Evolutionary conservation across 306 rosid genomes (phyloP), one percentile per base, ranked within the genome.

Genomic region (Vigna unguiculata): DNA sequence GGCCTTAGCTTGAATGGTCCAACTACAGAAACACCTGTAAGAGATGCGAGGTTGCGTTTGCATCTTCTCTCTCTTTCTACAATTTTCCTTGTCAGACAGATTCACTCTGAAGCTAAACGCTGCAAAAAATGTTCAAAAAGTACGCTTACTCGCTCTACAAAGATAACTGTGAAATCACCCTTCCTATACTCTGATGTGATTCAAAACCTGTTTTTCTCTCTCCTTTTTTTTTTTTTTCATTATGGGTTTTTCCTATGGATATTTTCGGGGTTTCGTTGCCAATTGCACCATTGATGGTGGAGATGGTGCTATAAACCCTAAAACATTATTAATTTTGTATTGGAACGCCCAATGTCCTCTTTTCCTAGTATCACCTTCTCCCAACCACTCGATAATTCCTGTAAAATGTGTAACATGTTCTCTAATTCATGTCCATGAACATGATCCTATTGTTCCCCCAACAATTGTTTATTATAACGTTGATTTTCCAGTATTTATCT

Each of bases 121-220:
- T 48, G 22, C 69, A 47, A 51, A 85, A 85, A 53, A 85, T 85
- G 88, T 85, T 85, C 79, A 85, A 85, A 81, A 85, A 85, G 85
- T 79, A 82, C 40, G 72, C 19, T 62, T 63, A 14, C 46, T 24
- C 62, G 1, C 30, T 74, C 68, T 41, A 54, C 63, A 32, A 19
- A 20, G 21, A 36, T 47, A 17, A 48, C 76, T 72, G n/a, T 49
- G 19, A 32, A 45, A 2, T 9, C 17, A 16, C 57, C 19, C 60
- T 43, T 28, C 51, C 17, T 58, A 46, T 8, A 20, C 70, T 76
- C 46, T 69, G 6, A 53, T 52, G 21, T 30, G 20, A 59, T 80
- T 67, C 66, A 17, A 38, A 9, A 52, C 74, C 45, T 64, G 11
- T 13, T 60, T 28, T 52, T 30, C 21, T 9, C 1, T 24, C 1